phyloP scores from a whole-genome alignment of 345 rosid species.

The Corchorus capsularis region DNA sequence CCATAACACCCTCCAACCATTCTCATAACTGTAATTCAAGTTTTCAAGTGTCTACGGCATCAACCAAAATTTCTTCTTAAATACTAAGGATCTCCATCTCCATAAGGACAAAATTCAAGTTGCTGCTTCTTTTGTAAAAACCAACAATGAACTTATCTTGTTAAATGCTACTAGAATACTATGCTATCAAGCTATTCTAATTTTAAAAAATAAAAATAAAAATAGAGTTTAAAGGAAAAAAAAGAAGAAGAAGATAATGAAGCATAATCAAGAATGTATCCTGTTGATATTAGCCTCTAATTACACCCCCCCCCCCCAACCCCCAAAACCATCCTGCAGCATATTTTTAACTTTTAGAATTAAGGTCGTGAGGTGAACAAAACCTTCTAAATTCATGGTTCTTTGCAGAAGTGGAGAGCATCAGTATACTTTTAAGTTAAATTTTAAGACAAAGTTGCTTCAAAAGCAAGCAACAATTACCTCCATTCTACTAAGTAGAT shows the following conservation, averaged over 20 bases:
- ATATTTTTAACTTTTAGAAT: not conserved
- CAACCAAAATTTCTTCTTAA: not conserved
- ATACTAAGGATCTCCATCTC: not conserved
- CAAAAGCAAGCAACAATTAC: not conserved
- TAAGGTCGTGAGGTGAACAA: not conserved
- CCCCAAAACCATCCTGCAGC: not conserved
- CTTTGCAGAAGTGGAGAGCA: not conserved
- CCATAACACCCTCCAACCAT: not conserved
- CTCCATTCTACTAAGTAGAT: not conserved
- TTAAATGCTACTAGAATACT: not conserved
- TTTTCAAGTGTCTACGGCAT: not conserved
- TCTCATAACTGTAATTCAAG: conserved; percentile 4
- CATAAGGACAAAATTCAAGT: not conserved
- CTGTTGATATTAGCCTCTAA: not conserved
- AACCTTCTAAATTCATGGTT: not conserved
- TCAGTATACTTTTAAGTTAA: not conserved
- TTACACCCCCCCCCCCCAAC: not conserved
- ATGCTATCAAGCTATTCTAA: not conserved
- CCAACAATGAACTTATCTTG: not conserved
- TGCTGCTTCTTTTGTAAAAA: not conserved
- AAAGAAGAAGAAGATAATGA: not conserved
- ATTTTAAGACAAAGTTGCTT: not conserved
- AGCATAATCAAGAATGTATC: not conserved
- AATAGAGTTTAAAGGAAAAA: no score
- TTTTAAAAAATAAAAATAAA: not conserved